Base-by-base conservation (phyloP, 2,329 filamentous ascomycete species). In the Tolypocladium tropicale region DNA sequence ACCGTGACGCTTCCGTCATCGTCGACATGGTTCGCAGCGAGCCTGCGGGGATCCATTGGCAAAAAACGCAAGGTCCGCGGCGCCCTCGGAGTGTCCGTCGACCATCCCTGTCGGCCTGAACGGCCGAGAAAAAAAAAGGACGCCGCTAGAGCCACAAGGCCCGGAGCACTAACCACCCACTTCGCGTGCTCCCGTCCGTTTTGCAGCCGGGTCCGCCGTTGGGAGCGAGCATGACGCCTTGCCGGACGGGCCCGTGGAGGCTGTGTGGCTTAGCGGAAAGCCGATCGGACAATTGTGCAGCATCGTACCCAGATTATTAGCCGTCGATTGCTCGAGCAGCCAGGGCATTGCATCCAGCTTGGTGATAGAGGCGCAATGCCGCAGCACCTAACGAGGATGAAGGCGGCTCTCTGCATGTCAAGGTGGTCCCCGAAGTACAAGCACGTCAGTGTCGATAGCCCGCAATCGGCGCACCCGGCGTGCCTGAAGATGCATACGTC, bases 231-330 rank as follows among this genome's bases (percentile, higher is more conserved):
- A 37, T 37, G 36, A 37, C 36, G 36, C 36, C 36, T 6, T 18
- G 36, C 18, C 16, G 5, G 34, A 36, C 34, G 34, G 34, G 34
- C 34, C 36, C 36, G 36, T 37, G 36, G 36, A 18, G n/a, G 36
- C 28, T 10, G 23, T 39, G 51, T 39, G 51, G 51, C 51, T 53
- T 32, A 12, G 23, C 21, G 52, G 36, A 21, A 53, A 23, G 21
- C n/a, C 32, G 52, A 54, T 56, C 52, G 52, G 52, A 52, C 23
- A 12, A 33, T n/a, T 36, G 33, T 54, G 55, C 52, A 54, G 55
- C 32, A 57, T 57, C 52, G 52, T 52, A 53, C 55, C 43, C n/a
- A n/a, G n/a, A n/a, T n/a, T n/a, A n/a, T n/a, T 54, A 32, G 11
- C 9, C 1, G 25, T 30, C 21, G 11, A 28, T 25, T 28, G 23